Percentiles rank a stretch among this genome's conserved stretches.
These are phyloP conservation scores for Beauveria sp. DNA, from an alignment of 2,329 filamentous ascomycete species.

Conservation along the genomic window DNA sequence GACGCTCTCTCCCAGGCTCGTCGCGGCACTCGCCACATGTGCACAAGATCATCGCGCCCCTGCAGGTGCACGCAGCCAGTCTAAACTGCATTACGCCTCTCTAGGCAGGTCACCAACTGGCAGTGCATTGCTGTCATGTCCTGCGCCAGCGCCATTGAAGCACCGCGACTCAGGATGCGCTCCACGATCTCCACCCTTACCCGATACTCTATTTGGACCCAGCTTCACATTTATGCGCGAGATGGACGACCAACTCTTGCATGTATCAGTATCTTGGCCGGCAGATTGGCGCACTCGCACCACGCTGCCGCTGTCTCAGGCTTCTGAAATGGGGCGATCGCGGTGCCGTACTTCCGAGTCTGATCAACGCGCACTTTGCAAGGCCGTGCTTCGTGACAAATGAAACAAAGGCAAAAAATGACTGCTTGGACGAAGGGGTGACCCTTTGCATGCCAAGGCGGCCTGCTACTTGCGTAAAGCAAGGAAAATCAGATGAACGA, in stretches of 20 bases:
- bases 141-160: slow-evolving; percentile 1
- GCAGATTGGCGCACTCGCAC: background rate
- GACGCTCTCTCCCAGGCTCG: background rate
- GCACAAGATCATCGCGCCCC: slow-evolving; percentile 1
- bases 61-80: background rate
- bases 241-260: background rate
- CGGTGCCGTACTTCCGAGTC: slow-evolving; percentile 8
- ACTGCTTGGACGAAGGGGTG: slow-evolving; percentile 5
- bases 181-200: slow-evolving; percentile 12
- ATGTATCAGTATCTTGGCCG: background rate
- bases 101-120: background rate
- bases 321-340: slow-evolving; percentile 7
- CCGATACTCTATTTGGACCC: slow-evolving; percentile 9
- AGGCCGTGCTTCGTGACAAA: background rate
- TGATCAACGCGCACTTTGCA: background rate
- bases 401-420: background rate
- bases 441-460: background rate
- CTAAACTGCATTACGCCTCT: background rate
- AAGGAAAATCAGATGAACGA: slow-evolving; percentile 18
- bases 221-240: background rate
- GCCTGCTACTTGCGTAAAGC: background rate
- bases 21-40: background rate
- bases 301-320: slow-evolving; percentile 8
- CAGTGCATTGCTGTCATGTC: background rate
- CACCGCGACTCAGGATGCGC: slow-evolving; percentile 2